Evolutionary conservation across 164 flowering plant species (phyloP).

Genomic region (Saururus chinensis): DNA sequence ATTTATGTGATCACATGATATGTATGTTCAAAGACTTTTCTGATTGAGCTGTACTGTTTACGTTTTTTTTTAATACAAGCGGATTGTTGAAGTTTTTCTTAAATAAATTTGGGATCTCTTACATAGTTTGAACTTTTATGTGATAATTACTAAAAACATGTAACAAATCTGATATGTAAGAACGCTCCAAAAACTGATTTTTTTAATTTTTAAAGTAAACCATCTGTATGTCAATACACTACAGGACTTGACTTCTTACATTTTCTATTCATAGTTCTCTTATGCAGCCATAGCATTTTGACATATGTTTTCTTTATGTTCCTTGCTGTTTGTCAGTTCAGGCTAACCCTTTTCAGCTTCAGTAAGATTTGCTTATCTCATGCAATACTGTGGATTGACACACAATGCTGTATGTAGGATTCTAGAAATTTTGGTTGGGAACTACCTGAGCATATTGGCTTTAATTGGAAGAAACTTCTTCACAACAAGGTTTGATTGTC

Average conservation of each 20-base stretch:
- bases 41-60: not conserved
- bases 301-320: too few relatives aligned
- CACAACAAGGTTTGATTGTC: constrained; percentile 57
- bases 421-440: constrained; percentile 92
- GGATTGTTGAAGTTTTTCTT: too few relatives aligned
- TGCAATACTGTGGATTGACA: not conserved
- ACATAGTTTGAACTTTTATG: too few relatives aligned
- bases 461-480: constrained; percentile 85
- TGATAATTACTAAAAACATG: not conserved
- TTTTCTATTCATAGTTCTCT: too few relatives aligned
- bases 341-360: too few relatives aligned
- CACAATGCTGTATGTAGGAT: constrained; percentile 41
- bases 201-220: too few relatives aligned
- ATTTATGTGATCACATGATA: not conserved
- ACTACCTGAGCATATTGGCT: constrained; percentile 56
- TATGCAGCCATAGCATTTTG: too few relatives aligned
- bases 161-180: not conserved
- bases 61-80: not conserved
- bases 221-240: too few relatives aligned
- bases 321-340: too few relatives aligned
- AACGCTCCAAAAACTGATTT: not conserved
- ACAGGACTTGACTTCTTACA: too few relatives aligned
- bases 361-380: too few relatives aligned
- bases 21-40: not conserved
- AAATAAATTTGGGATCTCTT: too few relatives aligned